These are phyloP conservation scores for Quercus lobata DNA, from an alignment of 331 rosid genomes.

Conservation along the genomic window DNA sequence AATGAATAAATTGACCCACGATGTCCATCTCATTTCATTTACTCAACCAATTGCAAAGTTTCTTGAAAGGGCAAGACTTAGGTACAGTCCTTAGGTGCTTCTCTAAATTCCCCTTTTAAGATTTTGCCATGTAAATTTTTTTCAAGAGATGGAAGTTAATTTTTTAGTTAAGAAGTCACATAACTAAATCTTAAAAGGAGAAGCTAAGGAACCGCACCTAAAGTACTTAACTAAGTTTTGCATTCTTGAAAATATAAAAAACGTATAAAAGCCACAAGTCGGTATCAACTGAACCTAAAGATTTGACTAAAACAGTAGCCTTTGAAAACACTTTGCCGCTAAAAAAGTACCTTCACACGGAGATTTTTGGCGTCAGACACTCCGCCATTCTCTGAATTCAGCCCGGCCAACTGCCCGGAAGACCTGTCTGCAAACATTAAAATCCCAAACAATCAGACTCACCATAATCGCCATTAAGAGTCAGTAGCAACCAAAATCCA, in stretches of 20 bases:
- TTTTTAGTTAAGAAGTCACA: too few species aligned
- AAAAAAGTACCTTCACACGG: conserved; percentile 71
- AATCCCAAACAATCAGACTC: conserved; percentile 17
- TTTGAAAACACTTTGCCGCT: not conserved
- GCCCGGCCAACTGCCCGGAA: conserved; percentile 56
- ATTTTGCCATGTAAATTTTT: too few species aligned
- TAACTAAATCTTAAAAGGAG: rapidly evolving
- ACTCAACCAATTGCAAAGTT: not conserved
- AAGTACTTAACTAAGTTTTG: too few species aligned
- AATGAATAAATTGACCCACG: not conserved
- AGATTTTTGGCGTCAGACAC: conserved; percentile 81
- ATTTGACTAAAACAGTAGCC: conserved; percentile 8
- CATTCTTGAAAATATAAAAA: not conserved
- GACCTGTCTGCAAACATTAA: conserved; percentile 59
- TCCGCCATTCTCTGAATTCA: conserved; percentile 55
- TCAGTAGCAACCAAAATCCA: not conserved
- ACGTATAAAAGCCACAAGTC: not conserved
- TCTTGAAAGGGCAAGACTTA: not conserved
- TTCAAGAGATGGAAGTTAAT: rapidly evolving
- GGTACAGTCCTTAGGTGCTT: too few species aligned
- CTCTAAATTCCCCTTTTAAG: too few species aligned
- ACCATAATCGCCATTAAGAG: conserved; percentile 19
- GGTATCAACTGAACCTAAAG: not conserved
- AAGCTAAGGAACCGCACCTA: too few species aligned
- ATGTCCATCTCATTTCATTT: not conserved